Conservation (phyloP, 257 asterid species). For the Solanum ossicruentum region DNA sequence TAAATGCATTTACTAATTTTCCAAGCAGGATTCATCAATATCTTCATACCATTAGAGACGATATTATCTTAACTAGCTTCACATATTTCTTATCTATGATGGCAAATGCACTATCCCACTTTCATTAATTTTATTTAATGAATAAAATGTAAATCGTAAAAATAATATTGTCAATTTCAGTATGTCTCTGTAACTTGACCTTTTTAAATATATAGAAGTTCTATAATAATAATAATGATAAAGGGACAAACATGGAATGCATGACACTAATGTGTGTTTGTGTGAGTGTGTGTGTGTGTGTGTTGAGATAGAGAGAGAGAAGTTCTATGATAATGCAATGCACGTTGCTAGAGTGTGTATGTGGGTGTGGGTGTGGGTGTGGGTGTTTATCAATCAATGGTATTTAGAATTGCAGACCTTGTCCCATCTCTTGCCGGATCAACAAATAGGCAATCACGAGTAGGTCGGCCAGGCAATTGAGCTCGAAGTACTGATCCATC, state of each 20-base stretch:
- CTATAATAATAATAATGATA: not conserved
- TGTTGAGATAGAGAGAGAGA: too few species aligned
- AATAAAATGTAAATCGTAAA: not conserved
- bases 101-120: not conserved
- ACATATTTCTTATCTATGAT: not conserved
- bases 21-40: not conserved
- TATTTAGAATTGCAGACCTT: slow-evolving; percentile 23
- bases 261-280: not conserved
- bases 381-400: not conserved
- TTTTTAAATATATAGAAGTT: not conserved
- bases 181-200: not conserved
- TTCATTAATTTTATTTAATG: not conserved
- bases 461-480: slow-evolving; percentile 81
- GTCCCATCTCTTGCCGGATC: slow-evolving; percentile 95
- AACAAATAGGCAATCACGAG: slow-evolving; percentile 70
- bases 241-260: not conserved
- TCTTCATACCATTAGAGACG: not conserved
- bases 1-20: not conserved
- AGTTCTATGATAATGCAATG: too few species aligned
- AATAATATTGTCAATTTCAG: not conserved
- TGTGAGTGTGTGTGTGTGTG: too few species aligned
- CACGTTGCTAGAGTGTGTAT: too few species aligned
- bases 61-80: not conserved
- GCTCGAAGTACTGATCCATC: slow-evolving; percentile 96
- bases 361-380: too few species aligned